These are phyloP conservation scores for Bocquillonia castaneifolia DNA, from an alignment of 441 rosid genomes.

Conservation along the genomic window DNA sequence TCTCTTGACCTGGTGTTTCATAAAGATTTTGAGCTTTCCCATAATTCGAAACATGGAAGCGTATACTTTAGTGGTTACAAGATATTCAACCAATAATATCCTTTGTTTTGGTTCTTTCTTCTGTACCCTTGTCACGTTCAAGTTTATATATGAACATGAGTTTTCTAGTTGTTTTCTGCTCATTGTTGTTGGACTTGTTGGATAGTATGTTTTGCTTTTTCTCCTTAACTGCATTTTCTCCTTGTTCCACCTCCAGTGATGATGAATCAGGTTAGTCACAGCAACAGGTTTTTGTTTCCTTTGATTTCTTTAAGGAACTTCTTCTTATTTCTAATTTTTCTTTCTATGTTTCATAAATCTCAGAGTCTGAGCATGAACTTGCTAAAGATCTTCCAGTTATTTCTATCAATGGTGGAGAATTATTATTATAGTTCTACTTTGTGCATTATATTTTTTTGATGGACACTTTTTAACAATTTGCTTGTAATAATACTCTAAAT, in stretches of 20 bases:
- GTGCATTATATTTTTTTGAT: neutral
- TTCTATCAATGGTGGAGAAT: conserved; percentile 25
- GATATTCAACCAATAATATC: conserved; percentile 42
- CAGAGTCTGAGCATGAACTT: conserved; percentile 24
- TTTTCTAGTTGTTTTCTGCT: neutral
- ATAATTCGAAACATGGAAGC: conserved; percentile 67
- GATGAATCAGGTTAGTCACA: conserved; percentile 34
- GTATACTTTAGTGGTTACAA: conserved; percentile 66
- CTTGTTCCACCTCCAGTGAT: conserved; percentile 18
- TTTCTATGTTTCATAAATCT: neutral
- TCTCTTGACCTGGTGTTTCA: conserved; percentile 58
- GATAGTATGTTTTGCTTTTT: conserved; percentile 9
- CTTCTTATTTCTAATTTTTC: neutral
- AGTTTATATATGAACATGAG: neutral
- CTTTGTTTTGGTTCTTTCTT: conserved; percentile 24
- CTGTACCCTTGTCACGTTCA: neutral
- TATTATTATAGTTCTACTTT: neutral
- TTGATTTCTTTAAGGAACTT: neutral
- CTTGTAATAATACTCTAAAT: neutral
- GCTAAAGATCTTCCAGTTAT: conserved; percentile 21
- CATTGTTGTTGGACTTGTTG: conserved; percentile 5
- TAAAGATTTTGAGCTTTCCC: conserved; percentile 58
- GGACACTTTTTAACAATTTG: neutral
- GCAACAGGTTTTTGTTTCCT: neutral
- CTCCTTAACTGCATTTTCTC: conserved; percentile 41